Evolutionary conservation across 345 rosid genomes (phyloP).

Genomic region (Eucalyptus caleyi): DNA sequence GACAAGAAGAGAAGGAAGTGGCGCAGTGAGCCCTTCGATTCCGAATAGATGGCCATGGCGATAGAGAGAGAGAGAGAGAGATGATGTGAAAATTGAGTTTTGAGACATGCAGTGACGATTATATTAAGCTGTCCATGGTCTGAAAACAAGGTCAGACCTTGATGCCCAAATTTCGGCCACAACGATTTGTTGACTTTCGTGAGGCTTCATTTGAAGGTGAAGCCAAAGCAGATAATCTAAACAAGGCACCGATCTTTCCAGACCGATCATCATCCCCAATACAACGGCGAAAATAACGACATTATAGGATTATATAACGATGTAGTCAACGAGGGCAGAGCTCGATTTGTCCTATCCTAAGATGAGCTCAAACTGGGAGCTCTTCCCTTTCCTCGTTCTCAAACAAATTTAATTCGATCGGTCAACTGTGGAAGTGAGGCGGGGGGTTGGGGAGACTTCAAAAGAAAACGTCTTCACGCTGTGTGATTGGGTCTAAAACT

Average conservation of each 20-base stretch:
- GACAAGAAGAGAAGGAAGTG: not conserved
- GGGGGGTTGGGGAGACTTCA: not conserved
- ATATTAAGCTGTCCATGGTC: not conserved
- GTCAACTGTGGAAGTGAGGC: not conserved
- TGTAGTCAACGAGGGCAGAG: not conserved
- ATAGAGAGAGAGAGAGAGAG: not conserved
- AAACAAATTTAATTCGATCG: not conserved
- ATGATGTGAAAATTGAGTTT: not conserved
- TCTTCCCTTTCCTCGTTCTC: too few species aligned
- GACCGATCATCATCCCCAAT: not conserved
- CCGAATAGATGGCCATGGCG: not conserved
- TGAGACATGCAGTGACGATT: not conserved
- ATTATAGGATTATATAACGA: not conserved
- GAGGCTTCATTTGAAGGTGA: not conserved
- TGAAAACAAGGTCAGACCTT: not conserved
- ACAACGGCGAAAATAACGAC: not conserved
- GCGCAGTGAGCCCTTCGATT: not conserved
- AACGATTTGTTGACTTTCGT: not conserved
- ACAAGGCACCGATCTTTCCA: not conserved
- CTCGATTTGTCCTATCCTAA: not conserved
- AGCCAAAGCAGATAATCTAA: not conserved
- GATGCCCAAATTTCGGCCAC: not conserved
- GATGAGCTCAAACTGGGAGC: not conserved
- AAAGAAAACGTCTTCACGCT: not conserved
- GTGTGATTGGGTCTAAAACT: not conserved